Conservation (phyloP, 2,329 filamentous ascomycete genomes). For the Akanthomyces uredinophilus region DNA sequence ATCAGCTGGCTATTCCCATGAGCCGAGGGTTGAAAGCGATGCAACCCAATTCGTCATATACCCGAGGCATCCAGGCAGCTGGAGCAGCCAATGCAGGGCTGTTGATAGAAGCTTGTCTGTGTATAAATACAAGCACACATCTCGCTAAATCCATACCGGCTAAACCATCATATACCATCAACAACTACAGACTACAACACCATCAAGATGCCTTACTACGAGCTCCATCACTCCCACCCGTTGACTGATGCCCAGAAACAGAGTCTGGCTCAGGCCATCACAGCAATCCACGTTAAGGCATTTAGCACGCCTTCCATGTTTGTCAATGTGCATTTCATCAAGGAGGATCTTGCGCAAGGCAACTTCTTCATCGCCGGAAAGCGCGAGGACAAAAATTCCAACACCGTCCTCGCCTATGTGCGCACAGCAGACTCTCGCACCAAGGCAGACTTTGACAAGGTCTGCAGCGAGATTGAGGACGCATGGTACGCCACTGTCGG, state of each 20-base stretch:
- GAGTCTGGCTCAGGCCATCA: background rate
- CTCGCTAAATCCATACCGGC: too few species aligned
- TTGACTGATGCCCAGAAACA: conserved; percentile 3
- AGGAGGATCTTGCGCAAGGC: background rate
- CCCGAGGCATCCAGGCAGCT: too few species aligned
- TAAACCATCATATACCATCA: too few species aligned
- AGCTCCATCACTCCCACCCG: background rate
- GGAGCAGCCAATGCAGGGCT: too few species aligned
- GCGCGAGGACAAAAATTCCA: background rate
- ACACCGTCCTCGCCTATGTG: background rate
- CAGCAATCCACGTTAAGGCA: background rate
- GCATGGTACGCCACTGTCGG: conserved; percentile 7
- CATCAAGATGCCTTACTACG: conserved; percentile 8
- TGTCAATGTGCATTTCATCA: conserved; percentile 2
- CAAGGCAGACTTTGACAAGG: conserved; percentile 8
- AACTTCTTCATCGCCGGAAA: background rate
- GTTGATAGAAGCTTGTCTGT: too few species aligned
- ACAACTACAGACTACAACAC: background rate
- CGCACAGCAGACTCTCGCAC: conserved; percentile 2
- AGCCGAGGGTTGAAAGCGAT: too few species aligned
- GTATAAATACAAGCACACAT: too few species aligned
- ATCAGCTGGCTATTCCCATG: too few species aligned
- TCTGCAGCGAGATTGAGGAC: background rate
- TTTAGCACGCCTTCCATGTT: conserved; percentile 11
- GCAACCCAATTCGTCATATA: too few species aligned